Evolutionary conservation across 148 eudicot genomes (phyloP), one percentile per base, ranked within the genome.

Genomic region (Nepenthes mirabilis): DNA sequence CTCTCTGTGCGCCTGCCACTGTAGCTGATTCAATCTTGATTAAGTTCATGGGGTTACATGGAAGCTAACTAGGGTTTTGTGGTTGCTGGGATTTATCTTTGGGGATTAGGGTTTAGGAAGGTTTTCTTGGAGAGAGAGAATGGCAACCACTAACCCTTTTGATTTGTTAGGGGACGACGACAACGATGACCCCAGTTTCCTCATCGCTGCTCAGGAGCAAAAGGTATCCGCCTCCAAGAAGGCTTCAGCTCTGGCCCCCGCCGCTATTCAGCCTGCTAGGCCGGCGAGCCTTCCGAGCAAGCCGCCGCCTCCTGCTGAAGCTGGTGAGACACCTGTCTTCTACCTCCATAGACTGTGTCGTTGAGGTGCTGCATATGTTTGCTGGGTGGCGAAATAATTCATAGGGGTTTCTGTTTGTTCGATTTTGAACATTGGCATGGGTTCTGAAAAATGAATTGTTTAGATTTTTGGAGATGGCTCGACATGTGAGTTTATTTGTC

Each of bases 121-220:
- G 32, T 52, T 52, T 3, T 6, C 23, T 52, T 2, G 32, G 55
- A 2, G 23, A 13, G 55, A n/a, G 12, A 32, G 67, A 66, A 85
- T 85, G 91, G 82, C 91, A 35, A 57, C 80, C 14, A 9, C 63
- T 5, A 85, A 85, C 72, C 80, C 79, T 1, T 85, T 85, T 56
- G 82, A 73, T 75, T 78, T 85, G 56, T 70, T 85, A 43, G 75
- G 65, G 0, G 82, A 73, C 47, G 87, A 75, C 43, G 91, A 85
- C 60, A 75, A 68, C 51, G 91, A 82, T 36, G 91, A 85, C 56
- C 77, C 74, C 0, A 45, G 59, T 56, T 64, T 64, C 56, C 76
- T 77, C 58, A 61, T 79, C 63, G 84, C 86, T 55, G 79, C 70
- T 43, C 74, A 65, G 51, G 68, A 75, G 66, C 73, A 64, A 23